Conservation (phyloP, 176 grass and related monocot species). For the Carex cristatella region DNA sequence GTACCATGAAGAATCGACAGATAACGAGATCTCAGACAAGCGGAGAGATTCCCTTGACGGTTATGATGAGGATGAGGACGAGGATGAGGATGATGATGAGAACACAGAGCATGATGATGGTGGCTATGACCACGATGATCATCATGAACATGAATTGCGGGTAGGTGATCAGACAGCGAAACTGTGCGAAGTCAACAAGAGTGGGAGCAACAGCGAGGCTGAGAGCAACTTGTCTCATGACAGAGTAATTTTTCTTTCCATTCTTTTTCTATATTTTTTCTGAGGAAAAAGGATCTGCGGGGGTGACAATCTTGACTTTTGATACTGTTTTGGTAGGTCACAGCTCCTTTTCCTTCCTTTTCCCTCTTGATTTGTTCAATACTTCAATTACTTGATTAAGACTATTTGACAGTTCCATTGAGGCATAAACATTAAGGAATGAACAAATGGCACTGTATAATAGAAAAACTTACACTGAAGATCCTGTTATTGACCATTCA, state of each 20-base stretch:
- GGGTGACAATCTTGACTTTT: slow-evolving; percentile 10
- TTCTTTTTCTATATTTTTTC: slow-evolving; percentile 25
- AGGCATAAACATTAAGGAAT: background rate
- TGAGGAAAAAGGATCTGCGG: background rate
- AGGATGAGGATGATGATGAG: slow-evolving; percentile 22
- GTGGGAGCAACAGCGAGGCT: slow-evolving; percentile 39
- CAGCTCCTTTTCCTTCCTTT: slow-evolving; percentile 2
- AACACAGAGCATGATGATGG: slow-evolving; percentile 7
- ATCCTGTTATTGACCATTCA: background rate
- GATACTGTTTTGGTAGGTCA: background rate
- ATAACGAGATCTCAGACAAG: slow-evolving; percentile 64
- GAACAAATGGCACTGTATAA: background rate
- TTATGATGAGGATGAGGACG: slow-evolving; percentile 59
- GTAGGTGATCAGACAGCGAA: slow-evolving; percentile 14
- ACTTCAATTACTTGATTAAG: background rate
- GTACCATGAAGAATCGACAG: slow-evolving; percentile 55
- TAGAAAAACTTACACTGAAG: background rate
- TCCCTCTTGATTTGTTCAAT: slow-evolving; percentile 2
- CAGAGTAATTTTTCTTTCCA: slow-evolving; percentile 45
- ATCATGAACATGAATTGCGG: slow-evolving; percentile 9
- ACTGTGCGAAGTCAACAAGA: slow-evolving; percentile 34
- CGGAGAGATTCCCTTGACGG: slow-evolving; percentile 11
- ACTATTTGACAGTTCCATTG: background rate
- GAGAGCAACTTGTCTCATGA: slow-evolving; percentile 34
- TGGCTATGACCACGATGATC: background rate